Evolutionary conservation across 2,329 filamentous ascomycete genomes (phyloP).

Genomic region (Ceratocystis lukuohia): DNA sequence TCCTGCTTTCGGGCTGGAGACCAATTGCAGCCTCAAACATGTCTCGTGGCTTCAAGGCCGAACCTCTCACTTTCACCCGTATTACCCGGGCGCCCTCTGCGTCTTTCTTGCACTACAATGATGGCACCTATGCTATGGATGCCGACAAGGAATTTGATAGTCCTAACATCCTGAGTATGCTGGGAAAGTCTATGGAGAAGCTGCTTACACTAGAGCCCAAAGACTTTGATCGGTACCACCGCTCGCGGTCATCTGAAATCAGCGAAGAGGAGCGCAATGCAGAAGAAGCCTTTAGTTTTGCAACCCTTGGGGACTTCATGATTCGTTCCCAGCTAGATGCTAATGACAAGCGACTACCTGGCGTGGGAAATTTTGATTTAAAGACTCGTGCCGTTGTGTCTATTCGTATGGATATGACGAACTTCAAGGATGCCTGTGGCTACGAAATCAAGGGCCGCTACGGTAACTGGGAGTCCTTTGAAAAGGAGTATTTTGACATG

Average conservation of each 20-base stretch:
- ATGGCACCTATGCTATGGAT: conserved; percentile 87
- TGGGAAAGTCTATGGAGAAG: conserved; percentile 95
- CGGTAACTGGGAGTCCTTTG: conserved; percentile 80
- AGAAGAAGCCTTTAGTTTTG: conserved; percentile 76
- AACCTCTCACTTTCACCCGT: conserved; percentile 53
- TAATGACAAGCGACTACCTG: conserved; percentile 70
- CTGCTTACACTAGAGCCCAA: conserved; percentile 70
- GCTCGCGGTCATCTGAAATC: conserved; percentile 52
- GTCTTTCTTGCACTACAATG: conserved; percentile 67
- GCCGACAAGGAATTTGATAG: conserved; percentile 84
- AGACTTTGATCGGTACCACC: conserved; percentile 75
- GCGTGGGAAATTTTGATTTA: conserved; percentile 86
- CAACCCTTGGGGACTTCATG: conserved; percentile 71
- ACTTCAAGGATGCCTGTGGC: conserved; percentile 61
- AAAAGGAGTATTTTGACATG: conserved; percentile 95
- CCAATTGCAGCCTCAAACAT: conserved; percentile 52
- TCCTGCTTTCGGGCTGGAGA: conserved; percentile 73
- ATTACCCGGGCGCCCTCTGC: conserved; percentile 62
- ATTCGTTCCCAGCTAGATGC: conserved; percentile 94
- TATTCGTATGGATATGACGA: conserved; percentile 70
- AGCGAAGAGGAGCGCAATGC: conserved; percentile 57
- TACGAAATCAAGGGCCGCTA: conserved; percentile 71
- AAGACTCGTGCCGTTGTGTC: conserved; percentile 88
- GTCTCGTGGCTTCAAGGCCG: conserved; percentile 51
- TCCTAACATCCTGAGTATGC: conserved; percentile 75